A percentile compares a stretch with the other conserved stretches of the same genome.
Evolutionary conservation across 2,329 filamentous ascomycete species (phyloP).

Genomic region (Pseudopithomyces chartarum): DNA sequence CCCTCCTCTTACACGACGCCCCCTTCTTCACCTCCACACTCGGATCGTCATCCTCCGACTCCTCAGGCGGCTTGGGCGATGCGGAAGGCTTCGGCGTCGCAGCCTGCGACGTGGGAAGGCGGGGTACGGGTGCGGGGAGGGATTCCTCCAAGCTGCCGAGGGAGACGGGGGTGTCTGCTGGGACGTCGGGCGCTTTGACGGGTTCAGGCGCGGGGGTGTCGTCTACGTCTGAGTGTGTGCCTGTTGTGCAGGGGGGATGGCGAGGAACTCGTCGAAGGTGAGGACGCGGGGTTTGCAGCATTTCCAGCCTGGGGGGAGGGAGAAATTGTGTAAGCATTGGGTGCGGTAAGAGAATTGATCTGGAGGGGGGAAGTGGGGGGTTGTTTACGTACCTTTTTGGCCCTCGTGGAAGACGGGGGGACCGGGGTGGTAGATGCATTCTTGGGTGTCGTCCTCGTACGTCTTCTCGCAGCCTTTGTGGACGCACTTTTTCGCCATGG

Average conservation of each 20-base stretch:
- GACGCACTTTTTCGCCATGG: conserved; percentile 84
- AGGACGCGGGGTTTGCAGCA: conserved; percentile 97
- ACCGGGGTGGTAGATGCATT: conserved; percentile 90
- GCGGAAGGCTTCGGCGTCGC: conserved; percentile 25
- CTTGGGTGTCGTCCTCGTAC: conserved; percentile 80
- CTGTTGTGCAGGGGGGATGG: conserved; percentile 91
- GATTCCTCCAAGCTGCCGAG: conserved; percentile 37
- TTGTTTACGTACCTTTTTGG: conserved; percentile 83
- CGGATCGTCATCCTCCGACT: conserved; percentile 84
- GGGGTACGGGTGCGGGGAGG: conserved; percentile 37
- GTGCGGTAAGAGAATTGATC: background rate
- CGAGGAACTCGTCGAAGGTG: conserved; percentile 97
- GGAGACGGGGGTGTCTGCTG: conserved; percentile 38
- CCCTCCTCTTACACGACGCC: conserved; percentile 76
- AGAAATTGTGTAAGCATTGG: conserved; percentile 13
- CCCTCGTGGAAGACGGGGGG: conserved; percentile 94
- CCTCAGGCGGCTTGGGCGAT: conserved; percentile 44
- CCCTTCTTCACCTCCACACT: conserved; percentile 73
- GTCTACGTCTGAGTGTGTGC: conserved; percentile 89
- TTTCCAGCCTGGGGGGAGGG: conserved; percentile 80
- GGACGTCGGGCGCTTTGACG: conserved; percentile 54
- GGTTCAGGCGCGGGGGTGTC: conserved; percentile 61
- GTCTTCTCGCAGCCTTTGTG: conserved; percentile 94
- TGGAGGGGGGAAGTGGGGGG: conserved; percentile 1
- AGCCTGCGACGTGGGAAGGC: conserved; percentile 38